These are phyloP conservation scores for Irpex sp. DNA, from an alignment of 1,284 basidiomycete species.

Conservation along the genomic window DNA sequence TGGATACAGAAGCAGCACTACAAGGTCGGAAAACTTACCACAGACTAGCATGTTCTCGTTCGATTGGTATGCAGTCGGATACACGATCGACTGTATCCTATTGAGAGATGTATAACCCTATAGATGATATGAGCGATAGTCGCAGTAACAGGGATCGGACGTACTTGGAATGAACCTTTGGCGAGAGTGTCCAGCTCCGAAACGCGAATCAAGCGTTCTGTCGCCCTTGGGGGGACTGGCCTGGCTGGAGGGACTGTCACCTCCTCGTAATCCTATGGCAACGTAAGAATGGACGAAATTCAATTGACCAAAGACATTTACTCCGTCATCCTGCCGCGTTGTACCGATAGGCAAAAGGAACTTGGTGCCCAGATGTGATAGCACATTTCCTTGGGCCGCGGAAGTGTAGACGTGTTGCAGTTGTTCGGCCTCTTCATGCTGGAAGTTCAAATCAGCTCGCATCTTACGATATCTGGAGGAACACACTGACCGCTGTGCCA, in stretches of 20 bases:
- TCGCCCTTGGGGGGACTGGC: slow-evolving; percentile 69
- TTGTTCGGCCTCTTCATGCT: slow-evolving; percentile 56
- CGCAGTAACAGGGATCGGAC: slow-evolving; percentile 20
- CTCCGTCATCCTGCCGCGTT: slow-evolving; percentile 62
- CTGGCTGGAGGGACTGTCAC: slow-evolving; percentile 87
- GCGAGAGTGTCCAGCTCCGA: slow-evolving; percentile 78
- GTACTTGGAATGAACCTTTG: slow-evolving; percentile 84
- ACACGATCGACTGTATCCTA: slow-evolving; percentile 94
- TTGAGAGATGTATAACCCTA: slow-evolving; percentile 89
- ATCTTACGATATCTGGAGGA: slow-evolving; percentile 2
- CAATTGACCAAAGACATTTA: slow-evolving; percentile 24
- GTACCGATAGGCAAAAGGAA: slow-evolving; percentile 88
- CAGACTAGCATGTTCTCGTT: slow-evolving; percentile 98
- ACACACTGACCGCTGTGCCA: slow-evolving; percentile 47
- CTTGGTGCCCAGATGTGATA: slow-evolving; percentile 74
- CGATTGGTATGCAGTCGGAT: slow-evolving; percentile 87
- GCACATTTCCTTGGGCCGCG: slow-evolving; percentile 59
- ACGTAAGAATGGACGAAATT: background rate
- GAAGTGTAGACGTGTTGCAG: slow-evolving; percentile 93
- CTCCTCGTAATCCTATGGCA: slow-evolving; percentile 67
- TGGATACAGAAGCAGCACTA: background rate
- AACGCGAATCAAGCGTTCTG: slow-evolving; percentile 76
- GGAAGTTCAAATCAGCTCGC: background rate
- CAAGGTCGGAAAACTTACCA: slow-evolving; percentile 50
- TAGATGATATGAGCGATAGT: background rate